Conservation (phyloP, 306 rosid species). For the Pyrus bretschneideri region DNA sequence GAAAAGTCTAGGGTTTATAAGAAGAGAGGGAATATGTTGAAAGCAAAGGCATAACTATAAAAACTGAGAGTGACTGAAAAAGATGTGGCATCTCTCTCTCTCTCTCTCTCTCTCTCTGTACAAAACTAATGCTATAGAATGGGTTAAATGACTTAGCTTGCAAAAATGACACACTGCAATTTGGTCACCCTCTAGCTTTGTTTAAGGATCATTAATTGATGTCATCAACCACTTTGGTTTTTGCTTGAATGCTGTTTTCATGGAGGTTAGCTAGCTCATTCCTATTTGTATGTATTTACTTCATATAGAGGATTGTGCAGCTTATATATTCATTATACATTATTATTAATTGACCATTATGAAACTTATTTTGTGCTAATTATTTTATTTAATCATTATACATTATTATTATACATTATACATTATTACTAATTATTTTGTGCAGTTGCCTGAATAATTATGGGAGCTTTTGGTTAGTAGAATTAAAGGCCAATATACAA, state of each 20-base stretch:
- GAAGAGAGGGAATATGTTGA: conserved; percentile 34
- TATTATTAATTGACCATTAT: not conserved
- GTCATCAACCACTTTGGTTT: conserved; percentile 42
- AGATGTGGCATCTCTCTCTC: conserved; percentile 48
- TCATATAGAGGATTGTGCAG: conserved; percentile 4
- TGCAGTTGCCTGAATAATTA: not conserved
- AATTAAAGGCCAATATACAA: not conserved
- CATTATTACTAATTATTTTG: not conserved
- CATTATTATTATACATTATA: not conserved
- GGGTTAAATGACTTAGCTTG: conserved; percentile 58
- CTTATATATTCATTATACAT: not conserved
- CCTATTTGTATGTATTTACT: conserved; percentile 27
- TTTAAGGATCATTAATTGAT: conserved; percentile 27
- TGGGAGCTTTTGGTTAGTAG: not conserved
- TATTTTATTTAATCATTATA: not conserved
- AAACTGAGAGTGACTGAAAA: conserved; percentile 47
- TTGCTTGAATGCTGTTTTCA: conserved; percentile 39
- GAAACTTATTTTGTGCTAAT: not conserved
- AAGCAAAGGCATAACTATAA: conserved; percentile 42
- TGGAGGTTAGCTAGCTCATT: conserved; percentile 46
- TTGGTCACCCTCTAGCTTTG: conserved; percentile 21
- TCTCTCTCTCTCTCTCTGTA: conserved; percentile 14
- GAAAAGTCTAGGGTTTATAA: not conserved
- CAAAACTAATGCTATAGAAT: conserved; percentile 17
- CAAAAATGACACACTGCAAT: conserved; percentile 52